Evolutionary conservation across 495 filamentous ascomycete genomes (phyloP).

Genomic region (Venustampulla echinocandica): DNA sequence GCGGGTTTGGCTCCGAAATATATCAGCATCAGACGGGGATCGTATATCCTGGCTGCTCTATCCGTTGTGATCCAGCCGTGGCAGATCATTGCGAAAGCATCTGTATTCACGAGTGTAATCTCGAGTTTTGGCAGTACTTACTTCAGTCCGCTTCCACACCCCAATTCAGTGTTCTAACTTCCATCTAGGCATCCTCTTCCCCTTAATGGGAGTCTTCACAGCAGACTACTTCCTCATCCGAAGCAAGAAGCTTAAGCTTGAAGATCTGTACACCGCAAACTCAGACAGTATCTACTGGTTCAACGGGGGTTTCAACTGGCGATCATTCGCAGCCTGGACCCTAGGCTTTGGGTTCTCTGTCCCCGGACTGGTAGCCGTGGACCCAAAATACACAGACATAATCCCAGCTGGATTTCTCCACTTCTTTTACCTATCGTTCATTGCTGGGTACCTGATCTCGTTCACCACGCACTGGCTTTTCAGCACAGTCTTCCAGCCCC

Average conservation of each 20-base stretch:
- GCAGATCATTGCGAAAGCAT: constrained; percentile 38
- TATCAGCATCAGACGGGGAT: constrained; percentile 38
- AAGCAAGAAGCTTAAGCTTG: constrained; percentile 61
- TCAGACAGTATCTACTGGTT: constrained; percentile 61
- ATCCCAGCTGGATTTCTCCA: no score
- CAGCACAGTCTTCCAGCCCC: no score
- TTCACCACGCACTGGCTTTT: no score
- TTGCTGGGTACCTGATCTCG: no score
- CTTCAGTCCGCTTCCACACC: neutral
- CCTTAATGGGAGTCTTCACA: constrained; percentile 29
- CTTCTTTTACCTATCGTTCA: no score
- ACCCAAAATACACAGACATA: no score
- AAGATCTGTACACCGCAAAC: constrained; percentile 64
- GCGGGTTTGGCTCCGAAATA: constrained; percentile 35
- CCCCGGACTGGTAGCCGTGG: no score
- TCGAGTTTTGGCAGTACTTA: constrained; percentile 30
- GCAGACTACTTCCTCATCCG: constrained; percentile 32
- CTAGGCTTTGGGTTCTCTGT: constrained; percentile 61
- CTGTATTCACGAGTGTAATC: constrained; percentile 39
- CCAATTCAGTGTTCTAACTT: constrained; percentile 35
- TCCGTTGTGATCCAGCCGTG: constrained; percentile 39
- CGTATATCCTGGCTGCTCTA: constrained; percentile 30
- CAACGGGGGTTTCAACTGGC: constrained; percentile 66
- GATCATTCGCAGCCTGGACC: constrained; percentile 73
- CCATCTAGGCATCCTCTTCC: no score